Percentiles rank a stretch among this genome's conserved stretches.
These are phyloP conservation scores for Choanephora cucurbitarum DNA, from an alignment of 371 early-diverging fungal species.

Conservation along the genomic window DNA sequence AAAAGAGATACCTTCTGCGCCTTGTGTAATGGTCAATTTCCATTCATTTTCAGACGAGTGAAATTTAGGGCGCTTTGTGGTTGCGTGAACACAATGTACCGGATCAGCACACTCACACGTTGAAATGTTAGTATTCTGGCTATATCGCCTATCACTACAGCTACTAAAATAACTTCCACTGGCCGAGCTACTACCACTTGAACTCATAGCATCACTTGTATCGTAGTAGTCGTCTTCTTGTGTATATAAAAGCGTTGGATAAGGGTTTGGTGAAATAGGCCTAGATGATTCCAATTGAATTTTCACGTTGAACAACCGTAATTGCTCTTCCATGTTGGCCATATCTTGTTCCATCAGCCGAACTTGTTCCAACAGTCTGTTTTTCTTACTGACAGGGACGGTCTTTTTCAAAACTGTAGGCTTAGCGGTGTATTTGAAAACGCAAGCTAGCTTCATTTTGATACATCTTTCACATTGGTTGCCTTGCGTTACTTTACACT, in stretches of 20 bases:
- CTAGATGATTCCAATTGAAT: constrained; percentile 3
- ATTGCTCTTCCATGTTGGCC: constrained; percentile 29
- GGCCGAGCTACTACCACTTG: background rate
- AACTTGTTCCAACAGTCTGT: constrained; percentile 36
- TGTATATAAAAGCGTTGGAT: too few relatives aligned
- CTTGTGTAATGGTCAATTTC: constrained; percentile 29
- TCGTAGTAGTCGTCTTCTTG: background rate
- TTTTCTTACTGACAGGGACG: constrained; percentile 36
- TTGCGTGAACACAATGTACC: constrained; percentile 4
- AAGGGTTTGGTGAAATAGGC: too few relatives aligned
- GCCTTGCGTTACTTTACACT: constrained; percentile 38
- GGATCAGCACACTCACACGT: constrained; percentile 18
- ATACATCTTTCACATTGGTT: constrained; percentile 43
- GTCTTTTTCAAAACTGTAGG: constrained; percentile 36
- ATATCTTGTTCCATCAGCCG: constrained; percentile 35
- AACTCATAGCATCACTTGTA: background rate
- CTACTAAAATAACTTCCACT: background rate
- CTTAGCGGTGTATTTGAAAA: constrained; percentile 41
- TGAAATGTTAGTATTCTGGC: background rate
- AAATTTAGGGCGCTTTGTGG: constrained; percentile 5
- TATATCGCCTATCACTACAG: background rate
- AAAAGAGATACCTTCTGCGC: constrained; percentile 25
- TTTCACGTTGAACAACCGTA: constrained; percentile 23
- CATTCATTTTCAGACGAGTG: constrained; percentile 10
- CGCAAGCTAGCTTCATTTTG: constrained; percentile 38